Base-by-base conservation (phyloP, 2,329 filamentous ascomycete genomes). In the Nothopassalora personata region DNA sequence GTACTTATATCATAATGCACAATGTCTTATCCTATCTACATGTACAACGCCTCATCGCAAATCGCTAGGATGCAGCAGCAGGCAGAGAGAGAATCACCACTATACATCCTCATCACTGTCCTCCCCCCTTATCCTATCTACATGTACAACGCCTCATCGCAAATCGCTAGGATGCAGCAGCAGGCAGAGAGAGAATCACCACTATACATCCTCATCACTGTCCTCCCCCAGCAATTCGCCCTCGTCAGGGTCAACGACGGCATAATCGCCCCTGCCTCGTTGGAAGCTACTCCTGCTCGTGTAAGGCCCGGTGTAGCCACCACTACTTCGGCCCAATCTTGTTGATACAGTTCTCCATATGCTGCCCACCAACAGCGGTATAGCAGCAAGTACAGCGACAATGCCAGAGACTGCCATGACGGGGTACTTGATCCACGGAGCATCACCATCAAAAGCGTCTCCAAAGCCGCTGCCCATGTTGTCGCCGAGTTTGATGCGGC, bases 271-370 rank as follows among this genome's bases (percentile, higher is more conserved):
- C 57, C 90, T 83, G 1, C 90, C 88, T 58, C 91, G 84, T 5
- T 91, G 89, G 76, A 99, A 99, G 61, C 90, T 93, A 69, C 90
- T 89, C 60, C 95, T 81, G 53, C 90, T 96, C 15, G 91, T 94
- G 73, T 95, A 99, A 57, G 87, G 85, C 60, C 88, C 80, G 39
- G 76, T 75, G 36, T 83, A 82, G 3, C 83, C 39, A 19, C 39
- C 81, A 49, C 79, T 69, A 10, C 82, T 75, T 9, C 80, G 73
- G 28, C 83, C 81, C 51, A 86, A 66, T 70, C 80, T 55, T 68
- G 72, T 71, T 1, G 80, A 70, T 68, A 79, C 73, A 60, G 80
- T 85, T 59, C 90, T 84, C 87, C 89, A 95, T 19, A 96, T 69
- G 67, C 88, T 89, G 50, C 82, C 82, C 1, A 81, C 78, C 1